Evolutionary conservation across 805 yeast genomes (phyloP), one percentile per base, ranked within the genome.

Genomic region (Deakozyma indianensis): DNA sequence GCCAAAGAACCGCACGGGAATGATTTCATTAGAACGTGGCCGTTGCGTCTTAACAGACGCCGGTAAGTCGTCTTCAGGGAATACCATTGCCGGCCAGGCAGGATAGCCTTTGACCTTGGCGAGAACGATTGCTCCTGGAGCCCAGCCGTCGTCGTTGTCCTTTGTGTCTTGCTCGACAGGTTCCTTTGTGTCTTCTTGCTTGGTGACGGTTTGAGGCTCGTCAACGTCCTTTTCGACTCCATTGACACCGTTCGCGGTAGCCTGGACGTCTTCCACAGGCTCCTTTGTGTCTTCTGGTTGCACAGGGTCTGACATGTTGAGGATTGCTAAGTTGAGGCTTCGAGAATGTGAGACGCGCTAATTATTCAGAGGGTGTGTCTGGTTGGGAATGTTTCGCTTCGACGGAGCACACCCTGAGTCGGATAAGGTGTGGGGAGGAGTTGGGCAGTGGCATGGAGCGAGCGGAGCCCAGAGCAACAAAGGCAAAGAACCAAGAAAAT

Each of bases 51-150:
- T 7, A n/a, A 32, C 38, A 7, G 11, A 14, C 18, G 11, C 38
- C 18, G 38, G 18, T 41, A 57, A 41, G 28, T 57, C 56, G 23
- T 48, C 53, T 25, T 48, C 45, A 25, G 55, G 55, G 7, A 51
- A 45, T 35, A 83, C 77, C 77, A 84, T 78, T 2, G 88, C 87
- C 0, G 95, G 95, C 95, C 95, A 85, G 38, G 88, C 81, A 2
- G 94, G 83, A 57, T 78, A 85, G 5, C 94, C 94, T 56, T 83
- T 85, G 42, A 85, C 77, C 60, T 85, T 85, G 4, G 92, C 92
- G 22, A 85, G 67, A 0, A 85, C 83, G 3, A 76, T 61, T 23
- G 68, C 62, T 3, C 80, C 78, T 2, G 79, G 74, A 23, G 63
- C 65, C 48, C 56, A 68, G n/a, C 47, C 53, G 2, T 27, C 18